These are phyloP conservation scores for Fomitopsis betulina DNA, from an alignment of 1,284 basidiomycete genomes.

Conservation along the genomic window DNA sequence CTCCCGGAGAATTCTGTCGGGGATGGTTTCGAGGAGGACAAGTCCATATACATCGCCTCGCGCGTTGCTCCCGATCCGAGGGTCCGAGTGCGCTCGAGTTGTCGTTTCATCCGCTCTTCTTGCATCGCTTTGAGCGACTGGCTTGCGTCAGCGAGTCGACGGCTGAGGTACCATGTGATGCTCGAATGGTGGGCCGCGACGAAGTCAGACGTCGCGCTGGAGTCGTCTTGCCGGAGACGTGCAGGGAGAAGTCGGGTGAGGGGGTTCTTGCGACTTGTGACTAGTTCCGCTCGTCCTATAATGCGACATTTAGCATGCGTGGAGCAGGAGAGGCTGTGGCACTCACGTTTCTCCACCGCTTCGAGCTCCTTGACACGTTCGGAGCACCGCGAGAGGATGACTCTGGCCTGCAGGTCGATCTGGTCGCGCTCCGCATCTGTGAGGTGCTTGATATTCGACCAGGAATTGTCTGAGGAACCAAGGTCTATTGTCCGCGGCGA, in stretches of 20 bases:
- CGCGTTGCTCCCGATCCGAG: constrained; percentile 70
- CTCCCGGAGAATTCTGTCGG: constrained; percentile 22
- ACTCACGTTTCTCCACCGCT: constrained; percentile 76
- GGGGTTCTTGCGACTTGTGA: constrained; percentile 56
- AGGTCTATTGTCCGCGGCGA: constrained; percentile 53
- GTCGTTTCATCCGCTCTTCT: constrained; percentile 80
- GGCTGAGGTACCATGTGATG: constrained; percentile 82
- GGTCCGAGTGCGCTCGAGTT: constrained; percentile 73
- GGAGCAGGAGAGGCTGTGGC: constrained; percentile 1
- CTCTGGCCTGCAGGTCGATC: constrained; percentile 83
- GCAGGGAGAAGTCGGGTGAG: constrained; percentile 62
- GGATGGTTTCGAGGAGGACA: constrained; percentile 18
- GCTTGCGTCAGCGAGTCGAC: constrained; percentile 73
- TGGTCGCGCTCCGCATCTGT: constrained; percentile 87
- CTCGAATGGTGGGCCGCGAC: constrained; percentile 79
- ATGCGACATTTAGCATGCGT: background rate
- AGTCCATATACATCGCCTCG: constrained; percentile 44
- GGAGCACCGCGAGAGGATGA: constrained; percentile 78
- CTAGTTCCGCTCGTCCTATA: constrained; percentile 63
- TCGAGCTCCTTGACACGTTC: constrained; percentile 86
- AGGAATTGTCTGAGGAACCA: constrained; percentile 45
- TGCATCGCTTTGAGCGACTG: constrained; percentile 83
- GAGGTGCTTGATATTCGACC: constrained; percentile 67
- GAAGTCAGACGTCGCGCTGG: constrained; percentile 59
- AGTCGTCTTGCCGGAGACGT: constrained; percentile 57